Percentiles rank a stretch among this genome's conserved stretches.
Evolutionary conservation across 306 rosid species (phyloP).

Genomic region (Cucurbita ficifolia): DNA sequence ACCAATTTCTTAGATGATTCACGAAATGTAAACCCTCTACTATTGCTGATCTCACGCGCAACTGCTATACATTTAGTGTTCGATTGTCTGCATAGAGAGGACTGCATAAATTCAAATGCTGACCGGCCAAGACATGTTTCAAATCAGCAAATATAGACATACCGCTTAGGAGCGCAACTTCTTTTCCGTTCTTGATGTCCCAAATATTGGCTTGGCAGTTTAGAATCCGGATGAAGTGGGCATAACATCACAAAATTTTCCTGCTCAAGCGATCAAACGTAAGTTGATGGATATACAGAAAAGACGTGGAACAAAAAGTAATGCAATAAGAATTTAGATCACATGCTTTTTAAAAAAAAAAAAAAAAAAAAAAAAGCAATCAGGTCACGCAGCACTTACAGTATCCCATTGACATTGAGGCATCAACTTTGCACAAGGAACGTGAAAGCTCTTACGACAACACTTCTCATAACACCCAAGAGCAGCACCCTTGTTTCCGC

Average conservation of each 20-base stretch:
- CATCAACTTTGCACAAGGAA: constrained; percentile 70
- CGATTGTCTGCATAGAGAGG: constrained; percentile 16
- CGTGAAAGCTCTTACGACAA: constrained; percentile 90
- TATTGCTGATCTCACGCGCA: constrained; percentile 16
- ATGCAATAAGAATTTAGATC: not conserved
- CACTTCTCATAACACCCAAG: constrained; percentile 74
- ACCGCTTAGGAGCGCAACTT: constrained; percentile 22
- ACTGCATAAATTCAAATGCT: not conserved
- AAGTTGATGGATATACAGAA: not conserved
- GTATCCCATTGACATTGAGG: constrained; percentile 84
- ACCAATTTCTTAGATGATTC: constrained; percentile 46
- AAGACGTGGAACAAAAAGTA: not conserved
- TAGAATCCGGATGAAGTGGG: constrained; percentile 55
- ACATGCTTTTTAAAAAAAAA: not conserved
- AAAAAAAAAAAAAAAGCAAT: not conserved
- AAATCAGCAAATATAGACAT: not conserved
- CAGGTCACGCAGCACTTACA: constrained; percentile 21
- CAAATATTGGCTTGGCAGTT: constrained; percentile 46
- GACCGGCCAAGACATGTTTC: not conserved
- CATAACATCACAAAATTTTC: constrained; percentile 81
- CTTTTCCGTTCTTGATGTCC: constrained; percentile 31
- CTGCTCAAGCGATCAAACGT: constrained; percentile 21
- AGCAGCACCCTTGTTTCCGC: constrained; percentile 81
- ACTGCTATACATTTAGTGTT: constrained; percentile 6
- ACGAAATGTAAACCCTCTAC: constrained; percentile 15